phyloP scores from a whole-genome alignment of 2,329 filamentous ascomycete species.

The Sarocladium brachiariae region DNA sequence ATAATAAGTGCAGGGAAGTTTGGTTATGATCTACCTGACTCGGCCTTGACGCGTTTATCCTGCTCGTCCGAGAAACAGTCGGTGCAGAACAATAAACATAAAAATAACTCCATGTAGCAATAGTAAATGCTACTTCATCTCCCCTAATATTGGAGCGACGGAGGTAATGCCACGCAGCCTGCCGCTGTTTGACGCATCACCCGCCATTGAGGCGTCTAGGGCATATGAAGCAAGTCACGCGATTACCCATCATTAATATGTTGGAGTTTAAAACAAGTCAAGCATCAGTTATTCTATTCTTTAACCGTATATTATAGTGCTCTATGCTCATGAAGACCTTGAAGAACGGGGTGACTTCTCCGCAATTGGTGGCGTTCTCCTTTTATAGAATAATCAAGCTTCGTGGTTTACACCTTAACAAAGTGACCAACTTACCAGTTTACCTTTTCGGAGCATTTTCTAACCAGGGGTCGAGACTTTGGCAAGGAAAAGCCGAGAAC shows the following conservation, averaged over 20 bases:
- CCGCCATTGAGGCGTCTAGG: neutral
- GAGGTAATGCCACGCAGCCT: neutral
- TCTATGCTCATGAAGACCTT: neutral
- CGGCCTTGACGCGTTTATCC: neutral
- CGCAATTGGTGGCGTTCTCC: constrained; percentile 3
- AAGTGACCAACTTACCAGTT: too few relatives aligned
- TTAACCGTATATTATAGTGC: neutral
- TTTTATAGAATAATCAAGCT: too few relatives aligned
- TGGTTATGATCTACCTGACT: constrained; percentile 8
- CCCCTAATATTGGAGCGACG: neutral
- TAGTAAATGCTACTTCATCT: constrained; percentile 1
- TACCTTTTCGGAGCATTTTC: too few relatives aligned
- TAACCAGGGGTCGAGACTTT: neutral
- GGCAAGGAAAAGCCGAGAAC: neutral
- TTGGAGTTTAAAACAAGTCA: neutral
- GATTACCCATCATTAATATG: neutral
- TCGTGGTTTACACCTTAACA: too few relatives aligned
- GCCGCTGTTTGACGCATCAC: neutral
- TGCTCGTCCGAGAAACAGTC: neutral
- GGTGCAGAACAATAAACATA: neutral
- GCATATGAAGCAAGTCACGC: constrained; percentile 5
- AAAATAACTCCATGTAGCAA: constrained; percentile 1
- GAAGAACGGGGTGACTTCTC: neutral
- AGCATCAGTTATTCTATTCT: neutral
- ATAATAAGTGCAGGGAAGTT: constrained; percentile 4